phyloP scores from a whole-genome alignment of 805 yeast species.

The Starmerella scarabaei region DNA sequence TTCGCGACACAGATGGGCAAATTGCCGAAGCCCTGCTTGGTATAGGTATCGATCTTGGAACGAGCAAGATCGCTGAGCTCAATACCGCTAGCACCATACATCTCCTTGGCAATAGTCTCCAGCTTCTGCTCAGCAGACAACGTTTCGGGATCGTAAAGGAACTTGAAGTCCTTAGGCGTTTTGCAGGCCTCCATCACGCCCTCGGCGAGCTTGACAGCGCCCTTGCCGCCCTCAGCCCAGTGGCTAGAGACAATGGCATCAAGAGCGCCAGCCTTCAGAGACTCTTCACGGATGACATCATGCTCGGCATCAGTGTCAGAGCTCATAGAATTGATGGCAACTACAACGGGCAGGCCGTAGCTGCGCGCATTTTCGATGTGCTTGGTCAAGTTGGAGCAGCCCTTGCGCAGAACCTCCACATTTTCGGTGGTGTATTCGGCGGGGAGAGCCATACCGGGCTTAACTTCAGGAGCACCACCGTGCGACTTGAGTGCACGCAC shows the following conservation, averaged over 20 bases:
- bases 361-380: constrained; percentile 77
- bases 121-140: constrained; percentile 69
- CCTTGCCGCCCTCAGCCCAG: constrained; percentile 92
- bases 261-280: constrained; percentile 78
- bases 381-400: constrained; percentile 79
- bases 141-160: constrained; percentile 53
- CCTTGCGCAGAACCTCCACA: constrained; percentile 59
- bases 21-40: constrained; percentile 75
- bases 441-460: constrained; percentile 83
- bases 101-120: constrained; percentile 61
- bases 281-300: constrained; percentile 61
- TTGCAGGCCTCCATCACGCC: constrained; percentile 62
- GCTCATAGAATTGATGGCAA: constrained; percentile 81
- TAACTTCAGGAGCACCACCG: constrained; percentile 95
- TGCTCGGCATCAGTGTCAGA: constrained; percentile 73
- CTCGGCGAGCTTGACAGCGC: constrained; percentile 71
- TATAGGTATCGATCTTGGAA: constrained; percentile 67
- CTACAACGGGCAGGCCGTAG: constrained; percentile 86
- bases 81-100: constrained; percentile 86
- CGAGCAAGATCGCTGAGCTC: constrained; percentile 75
- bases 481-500: constrained; percentile 90
- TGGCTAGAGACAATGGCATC: constrained; percentile 86
- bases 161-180: constrained; percentile 32
- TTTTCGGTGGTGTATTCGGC: constrained; percentile 71
- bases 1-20: constrained; percentile 95